Conservation (phyloP, 371 early-diverging fungal species). For the Umbelopsis sp. region DNA sequence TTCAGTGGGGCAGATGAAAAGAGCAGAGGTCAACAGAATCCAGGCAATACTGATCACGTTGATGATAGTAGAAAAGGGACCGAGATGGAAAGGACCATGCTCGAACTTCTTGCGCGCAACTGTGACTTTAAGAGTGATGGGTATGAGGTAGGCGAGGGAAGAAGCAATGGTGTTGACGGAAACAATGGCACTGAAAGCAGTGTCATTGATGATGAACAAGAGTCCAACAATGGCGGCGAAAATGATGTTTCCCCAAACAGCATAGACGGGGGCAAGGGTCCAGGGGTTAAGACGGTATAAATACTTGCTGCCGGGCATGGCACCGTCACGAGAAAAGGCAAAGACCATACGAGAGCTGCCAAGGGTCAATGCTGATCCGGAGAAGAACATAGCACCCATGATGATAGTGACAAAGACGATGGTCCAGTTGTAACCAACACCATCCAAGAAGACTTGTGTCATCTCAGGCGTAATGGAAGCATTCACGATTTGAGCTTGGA, state of each 20-base stretch:
- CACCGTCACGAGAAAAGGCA: slow-evolving; percentile 78
- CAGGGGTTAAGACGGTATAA: slow-evolving; percentile 40
- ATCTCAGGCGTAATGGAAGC: slow-evolving; percentile 43
- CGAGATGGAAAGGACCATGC: slow-evolving; percentile 64
- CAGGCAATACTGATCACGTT: slow-evolving; percentile 54
- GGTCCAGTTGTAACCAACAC: slow-evolving; percentile 60
- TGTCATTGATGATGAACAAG: slow-evolving; percentile 52
- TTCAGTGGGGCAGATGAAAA: slow-evolving; percentile 64
- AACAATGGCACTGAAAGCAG: slow-evolving; percentile 68
- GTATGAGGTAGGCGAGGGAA: slow-evolving; percentile 73
- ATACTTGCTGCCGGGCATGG: slow-evolving; percentile 64
- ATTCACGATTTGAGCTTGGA: slow-evolving; percentile 48
- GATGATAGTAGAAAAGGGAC: slow-evolving; percentile 49
- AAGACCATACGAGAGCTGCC: slow-evolving; percentile 73
- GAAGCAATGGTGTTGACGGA: slow-evolving; percentile 77
- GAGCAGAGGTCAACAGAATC: slow-evolving; percentile 60
- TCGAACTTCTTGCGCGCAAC: slow-evolving; percentile 57
- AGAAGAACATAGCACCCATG: slow-evolving; percentile 64
- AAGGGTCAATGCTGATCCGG: slow-evolving; percentile 53
- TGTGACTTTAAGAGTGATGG: slow-evolving; percentile 61
- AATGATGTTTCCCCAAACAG: slow-evolving; percentile 41
- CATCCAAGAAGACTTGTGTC: slow-evolving; percentile 62
- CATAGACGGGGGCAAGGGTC: slow-evolving; percentile 41
- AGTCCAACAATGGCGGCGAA: slow-evolving; percentile 47
- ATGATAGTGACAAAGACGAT: slow-evolving; percentile 55